These are phyloP conservation scores for Fusarium pilosicola DNA, from an alignment of 2,329 filamentous ascomycete genomes.

Conservation along the genomic window DNA sequence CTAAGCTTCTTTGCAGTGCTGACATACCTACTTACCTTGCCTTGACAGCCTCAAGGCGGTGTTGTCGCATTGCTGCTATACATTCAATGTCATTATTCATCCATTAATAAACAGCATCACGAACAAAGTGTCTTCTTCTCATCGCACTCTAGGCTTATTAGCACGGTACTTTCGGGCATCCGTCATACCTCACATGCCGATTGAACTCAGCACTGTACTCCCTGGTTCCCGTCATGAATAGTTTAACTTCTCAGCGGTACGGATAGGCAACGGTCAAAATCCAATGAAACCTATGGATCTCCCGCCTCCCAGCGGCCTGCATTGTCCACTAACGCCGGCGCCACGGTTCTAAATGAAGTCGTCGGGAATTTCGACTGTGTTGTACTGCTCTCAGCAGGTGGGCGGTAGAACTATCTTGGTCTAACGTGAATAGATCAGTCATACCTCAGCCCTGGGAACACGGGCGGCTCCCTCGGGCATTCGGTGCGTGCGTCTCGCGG, in stretches of 20 bases:
- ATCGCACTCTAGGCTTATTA: neutral
- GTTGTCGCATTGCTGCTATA: neutral
- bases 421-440: constrained; percentile 1
- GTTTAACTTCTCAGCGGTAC: constrained; percentile 3
- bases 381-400: neutral
- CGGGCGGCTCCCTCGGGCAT: constrained; percentile 28
- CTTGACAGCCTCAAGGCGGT: constrained; percentile 8
- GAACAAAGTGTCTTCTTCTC: neutral
- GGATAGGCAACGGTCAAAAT: constrained; percentile 24
- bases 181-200: neutral
- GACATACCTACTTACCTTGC: neutral
- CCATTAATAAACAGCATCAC: neutral
- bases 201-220: neutral
- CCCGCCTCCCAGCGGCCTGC: constrained; percentile 10
- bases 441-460: constrained; percentile 33
- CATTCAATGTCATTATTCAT: neutral
- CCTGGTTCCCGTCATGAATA: constrained; percentile 1
- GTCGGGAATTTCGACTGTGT: neutral
- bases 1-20: constrained; percentile 1
- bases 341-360: constrained; percentile 17
- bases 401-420: neutral
- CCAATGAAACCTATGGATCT: neutral
- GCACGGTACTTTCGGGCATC: neutral
- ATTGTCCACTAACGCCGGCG: constrained; percentile 14
- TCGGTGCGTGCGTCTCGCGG: constrained; percentile 16